Conservation (phyloP, 768 basidiomycete genomes). For the Suillus bovinus region DNA sequence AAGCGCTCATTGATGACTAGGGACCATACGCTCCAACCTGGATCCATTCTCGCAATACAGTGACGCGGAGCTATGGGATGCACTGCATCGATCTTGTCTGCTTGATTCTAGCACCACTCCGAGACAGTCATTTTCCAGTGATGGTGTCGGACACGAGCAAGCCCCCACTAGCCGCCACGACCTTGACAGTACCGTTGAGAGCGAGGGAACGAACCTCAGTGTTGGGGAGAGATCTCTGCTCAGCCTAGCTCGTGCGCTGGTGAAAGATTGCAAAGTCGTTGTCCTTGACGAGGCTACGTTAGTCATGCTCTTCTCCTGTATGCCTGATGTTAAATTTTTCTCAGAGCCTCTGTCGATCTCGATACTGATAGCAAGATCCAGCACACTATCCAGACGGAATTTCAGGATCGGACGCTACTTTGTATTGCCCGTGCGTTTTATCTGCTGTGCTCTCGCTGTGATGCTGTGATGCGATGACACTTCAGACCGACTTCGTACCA, state of each 20-base stretch:
- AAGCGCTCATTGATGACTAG: constrained; percentile 35
- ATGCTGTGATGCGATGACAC: not conserved
- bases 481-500: constrained; percentile 50
- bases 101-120: constrained; percentile 28
- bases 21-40: constrained; percentile 58
- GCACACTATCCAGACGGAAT: constrained; percentile 39
- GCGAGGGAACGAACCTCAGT: constrained; percentile 53
- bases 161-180: constrained; percentile 40
- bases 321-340: constrained; percentile 8
- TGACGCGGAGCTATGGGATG: constrained; percentile 69
- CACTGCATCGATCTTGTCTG: constrained; percentile 63
- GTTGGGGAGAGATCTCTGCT: constrained; percentile 51
- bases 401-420: constrained; percentile 51
- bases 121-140: constrained; percentile 20
- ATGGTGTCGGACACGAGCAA: constrained; percentile 14
- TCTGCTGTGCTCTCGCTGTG: not conserved
- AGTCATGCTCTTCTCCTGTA: constrained; percentile 28
- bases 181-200: constrained; percentile 51
- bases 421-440: constrained; percentile 45
- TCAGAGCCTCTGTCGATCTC: constrained; percentile 38
- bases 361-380: constrained; percentile 60
- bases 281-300: constrained; percentile 47
- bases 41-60: constrained; percentile 63
- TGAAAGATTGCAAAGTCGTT: constrained; percentile 49
- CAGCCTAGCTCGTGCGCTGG: constrained; percentile 53